Evolutionary conservation across 108 stramenopile genomes (phyloP).

Genomic region (Poteriospumella lacustris): DNA sequence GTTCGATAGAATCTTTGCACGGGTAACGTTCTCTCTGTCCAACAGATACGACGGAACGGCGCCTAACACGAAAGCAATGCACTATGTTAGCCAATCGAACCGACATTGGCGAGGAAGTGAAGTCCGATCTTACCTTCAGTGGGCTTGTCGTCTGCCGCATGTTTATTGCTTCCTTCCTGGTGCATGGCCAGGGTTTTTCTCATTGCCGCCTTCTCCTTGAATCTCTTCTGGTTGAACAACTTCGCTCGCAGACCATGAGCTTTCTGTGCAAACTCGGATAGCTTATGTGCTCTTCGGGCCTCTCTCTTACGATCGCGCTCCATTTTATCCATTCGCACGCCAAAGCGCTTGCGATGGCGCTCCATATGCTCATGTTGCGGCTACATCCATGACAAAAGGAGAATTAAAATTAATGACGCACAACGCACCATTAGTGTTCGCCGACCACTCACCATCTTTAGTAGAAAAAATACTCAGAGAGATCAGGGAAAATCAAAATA

Average conservation of each 20-base stretch:
- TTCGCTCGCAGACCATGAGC: constrained; percentile 92
- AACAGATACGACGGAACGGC: constrained; percentile 74
- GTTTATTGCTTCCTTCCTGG: constrained; percentile 87
- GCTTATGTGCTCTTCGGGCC: constrained; percentile 88
- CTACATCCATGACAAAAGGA: too few species aligned
- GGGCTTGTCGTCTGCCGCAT: constrained; percentile 83
- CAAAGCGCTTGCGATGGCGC: constrained; percentile 94
- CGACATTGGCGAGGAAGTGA: neutral
- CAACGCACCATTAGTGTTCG: too few species aligned
- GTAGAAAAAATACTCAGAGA: too few species aligned
- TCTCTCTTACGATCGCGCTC: constrained; percentile 91
- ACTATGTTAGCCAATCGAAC: neutral
- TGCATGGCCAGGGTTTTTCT: constrained; percentile 97
- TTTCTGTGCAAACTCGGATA: constrained; percentile 91
- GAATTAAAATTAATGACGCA: too few species aligned
- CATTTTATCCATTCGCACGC: constrained; percentile 86
- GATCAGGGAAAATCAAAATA: too few species aligned
- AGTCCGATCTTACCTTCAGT: neutral
- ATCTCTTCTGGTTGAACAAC: constrained; percentile 88
- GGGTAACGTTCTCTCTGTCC: constrained; percentile 89
- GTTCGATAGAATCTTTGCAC: constrained; percentile 96
- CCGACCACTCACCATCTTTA: too few species aligned
- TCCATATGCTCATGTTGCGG: constrained; percentile 99
- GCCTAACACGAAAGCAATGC: neutral
- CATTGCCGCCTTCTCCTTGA: constrained; percentile 99